Evolutionary conservation across 176 grass and related monocot species (phyloP).

Genomic region (Oryza glaberrima): DNA sequence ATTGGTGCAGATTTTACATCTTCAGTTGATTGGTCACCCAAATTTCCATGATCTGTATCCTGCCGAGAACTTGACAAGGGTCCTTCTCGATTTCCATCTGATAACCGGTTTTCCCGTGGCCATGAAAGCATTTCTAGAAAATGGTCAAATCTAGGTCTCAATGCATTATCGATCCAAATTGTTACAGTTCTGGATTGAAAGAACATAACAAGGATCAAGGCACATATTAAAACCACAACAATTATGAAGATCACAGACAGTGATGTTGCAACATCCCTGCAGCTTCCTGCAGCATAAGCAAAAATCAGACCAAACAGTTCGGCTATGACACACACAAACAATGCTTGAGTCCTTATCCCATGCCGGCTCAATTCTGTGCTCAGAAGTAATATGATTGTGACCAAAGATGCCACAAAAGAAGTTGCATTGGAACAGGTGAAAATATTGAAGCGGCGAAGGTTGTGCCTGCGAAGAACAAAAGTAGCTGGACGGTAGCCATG

Average conservation of each 20-base stretch:
- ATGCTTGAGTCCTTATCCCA: constrained; percentile 32
- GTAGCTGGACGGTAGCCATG: constrained; percentile 23
- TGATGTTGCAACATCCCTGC: constrained; percentile 26
- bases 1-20: constrained; percentile 7
- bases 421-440: constrained; percentile 30
- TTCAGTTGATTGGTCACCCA: background rate
- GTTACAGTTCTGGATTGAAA: background rate
- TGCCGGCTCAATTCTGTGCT: constrained; percentile 35
- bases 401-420: constrained; percentile 41
- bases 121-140: background rate
- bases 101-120: background rate
- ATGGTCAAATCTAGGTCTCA: background rate
- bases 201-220: background rate
- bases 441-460: constrained; percentile 24
- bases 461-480: constrained; percentile 31
- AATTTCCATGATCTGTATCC: constrained; percentile 5
- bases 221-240: constrained; percentile 28
- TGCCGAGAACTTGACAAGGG: background rate
- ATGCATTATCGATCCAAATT: background rate
- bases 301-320: constrained; percentile 36
- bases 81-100: background rate
- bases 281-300: constrained; percentile 42
- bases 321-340: constrained; percentile 7
- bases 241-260: constrained; percentile 18
- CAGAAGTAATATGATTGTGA: constrained; percentile 40